Evolutionary conservation across 345 rosid species (phyloP).

Genomic region (Anastatica hierochuntica): DNA sequence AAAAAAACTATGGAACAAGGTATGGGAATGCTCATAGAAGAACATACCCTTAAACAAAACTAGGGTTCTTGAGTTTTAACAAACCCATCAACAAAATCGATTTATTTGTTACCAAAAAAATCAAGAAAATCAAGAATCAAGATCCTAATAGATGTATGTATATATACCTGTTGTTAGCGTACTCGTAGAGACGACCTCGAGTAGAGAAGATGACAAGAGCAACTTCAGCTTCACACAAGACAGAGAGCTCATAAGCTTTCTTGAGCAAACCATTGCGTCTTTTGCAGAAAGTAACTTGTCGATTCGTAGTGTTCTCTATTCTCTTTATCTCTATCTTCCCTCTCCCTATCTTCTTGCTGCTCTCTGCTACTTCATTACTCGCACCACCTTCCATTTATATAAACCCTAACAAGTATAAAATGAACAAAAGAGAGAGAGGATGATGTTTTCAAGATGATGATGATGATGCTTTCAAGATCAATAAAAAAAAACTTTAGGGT

Average conservation of each 20-base stretch:
- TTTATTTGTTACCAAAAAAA: not conserved
- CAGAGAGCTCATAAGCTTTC: conserved; percentile 83
- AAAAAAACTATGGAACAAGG: too few species aligned
- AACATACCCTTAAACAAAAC: too few species aligned
- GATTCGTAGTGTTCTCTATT: conserved; percentile 70
- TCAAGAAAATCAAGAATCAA: not conserved
- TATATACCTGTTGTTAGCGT: conserved; percentile 65
- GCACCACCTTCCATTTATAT: conserved; percentile 26
- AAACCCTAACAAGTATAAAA: not conserved
- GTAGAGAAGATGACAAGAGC: conserved; percentile 72
- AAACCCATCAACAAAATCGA: not conserved
- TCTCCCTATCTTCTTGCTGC: conserved; percentile 52
- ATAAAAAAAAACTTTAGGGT: too few species aligned
- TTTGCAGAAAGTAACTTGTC: conserved; percentile 88
- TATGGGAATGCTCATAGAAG: too few species aligned
- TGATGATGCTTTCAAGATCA: too few species aligned
- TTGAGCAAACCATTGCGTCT: conserved; percentile 76
- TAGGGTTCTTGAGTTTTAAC: conserved; percentile 12
- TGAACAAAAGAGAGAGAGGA: not conserved
- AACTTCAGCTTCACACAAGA: conserved; percentile 75
- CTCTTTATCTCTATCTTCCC: conserved; percentile 76
- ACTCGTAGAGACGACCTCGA: conserved; percentile 87
- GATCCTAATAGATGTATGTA: not conserved
- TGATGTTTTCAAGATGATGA: too few species aligned
- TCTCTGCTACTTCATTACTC: conserved; percentile 29